Evolutionary conservation across 805 yeast species (phyloP).

Genomic region (Hanseniaspora nectarophila): DNA sequence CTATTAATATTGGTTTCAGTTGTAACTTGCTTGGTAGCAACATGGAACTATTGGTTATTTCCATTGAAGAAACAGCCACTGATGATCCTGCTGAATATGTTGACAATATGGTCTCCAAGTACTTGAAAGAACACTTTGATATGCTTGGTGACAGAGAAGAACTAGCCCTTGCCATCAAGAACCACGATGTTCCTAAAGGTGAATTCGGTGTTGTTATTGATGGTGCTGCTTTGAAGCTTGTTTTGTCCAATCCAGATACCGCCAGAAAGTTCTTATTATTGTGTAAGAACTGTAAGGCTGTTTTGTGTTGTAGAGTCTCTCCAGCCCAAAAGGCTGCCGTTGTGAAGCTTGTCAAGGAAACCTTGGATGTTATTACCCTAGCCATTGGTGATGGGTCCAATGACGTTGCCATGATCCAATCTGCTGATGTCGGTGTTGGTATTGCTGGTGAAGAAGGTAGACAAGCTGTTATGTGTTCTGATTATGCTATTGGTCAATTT

Average conservation of each 20-base stretch:
- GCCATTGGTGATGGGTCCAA: constrained; percentile 86
- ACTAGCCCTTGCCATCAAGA: constrained; percentile 39
- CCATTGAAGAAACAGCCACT: constrained; percentile 40
- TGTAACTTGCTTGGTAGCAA: constrained; percentile 66
- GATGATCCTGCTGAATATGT: constrained; percentile 35
- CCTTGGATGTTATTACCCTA: constrained; percentile 67
- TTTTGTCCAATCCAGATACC: constrained; percentile 34
- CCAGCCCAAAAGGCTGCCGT: constrained; percentile 84
- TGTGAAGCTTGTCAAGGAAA: constrained; percentile 62
- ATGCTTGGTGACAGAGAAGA: constrained; percentile 52
- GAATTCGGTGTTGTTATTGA: constrained; percentile 62
- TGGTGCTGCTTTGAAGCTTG: constrained; percentile 61
- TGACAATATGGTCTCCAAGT: constrained; percentile 38
- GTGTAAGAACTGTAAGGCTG: constrained; percentile 72
- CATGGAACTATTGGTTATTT: constrained; percentile 58
- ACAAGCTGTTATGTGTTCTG: constrained; percentile 81
- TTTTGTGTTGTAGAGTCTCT: constrained; percentile 75
- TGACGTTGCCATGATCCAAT: constrained; percentile 84
- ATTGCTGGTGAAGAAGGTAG: constrained; percentile 88
- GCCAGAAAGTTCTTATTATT: constrained; percentile 52
- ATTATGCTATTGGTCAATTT: constrained; percentile 76
- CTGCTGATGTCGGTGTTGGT: constrained; percentile 80
- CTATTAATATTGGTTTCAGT: constrained; percentile 75
- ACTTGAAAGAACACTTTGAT: constrained; percentile 43
- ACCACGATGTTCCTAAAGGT: constrained; percentile 57